Evolutionary conservation across 331 rosid genomes (phyloP), one percentile per base, ranked within the genome.

Genomic region (Prunus yedoensis): DNA sequence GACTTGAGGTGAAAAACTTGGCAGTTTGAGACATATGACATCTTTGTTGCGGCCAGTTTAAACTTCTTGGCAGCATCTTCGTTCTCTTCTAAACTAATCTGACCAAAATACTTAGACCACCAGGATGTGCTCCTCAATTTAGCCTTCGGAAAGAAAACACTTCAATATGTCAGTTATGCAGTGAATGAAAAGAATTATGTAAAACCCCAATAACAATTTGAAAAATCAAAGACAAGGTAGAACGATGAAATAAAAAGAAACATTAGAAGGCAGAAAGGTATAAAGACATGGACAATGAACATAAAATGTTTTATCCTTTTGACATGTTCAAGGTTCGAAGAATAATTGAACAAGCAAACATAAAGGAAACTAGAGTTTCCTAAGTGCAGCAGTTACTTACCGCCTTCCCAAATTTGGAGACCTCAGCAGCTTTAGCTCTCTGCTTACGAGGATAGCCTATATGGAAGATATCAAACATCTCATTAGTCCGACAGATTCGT

Each of bases 41-140:
- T 76, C 87, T 79, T 68, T 57, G 88, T 75, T 64, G 89, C 81
- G 56, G 90, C 93, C 75, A 70, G 81, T 63, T 71, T 85, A 70
- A 89, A 91, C 88, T 85, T 91, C 68, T 85, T 87, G 72, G 47
- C 47, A 60, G 85, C 83, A 78, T 75, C 79, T 80, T 89, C 92
- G 32, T 91, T 87, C 85, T 87, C 89, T 64, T 89, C 91, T 35
- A 89, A 78, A 87, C 87, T 87, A 41, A 60, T 72, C 78, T 81
- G 91, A 70, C 62, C 72, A 85, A 91, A 91, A 85, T 63, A 91
- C 47, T 60, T 43, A 27, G 32, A 62, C 96, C 96, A 91, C 93
- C 96, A 89, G 59, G 91, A 77, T 11, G 88, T 68, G 79, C 90
- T 91, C 82, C 96, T 87, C 88, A 89, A 80, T 87, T 91, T 91